A percentile compares a stretch with the other conserved stretches of the same genome.
Evolutionary conservation across 2,329 filamentous ascomycete species (phyloP).

Genomic region (Hymenoscyphus scutula): DNA sequence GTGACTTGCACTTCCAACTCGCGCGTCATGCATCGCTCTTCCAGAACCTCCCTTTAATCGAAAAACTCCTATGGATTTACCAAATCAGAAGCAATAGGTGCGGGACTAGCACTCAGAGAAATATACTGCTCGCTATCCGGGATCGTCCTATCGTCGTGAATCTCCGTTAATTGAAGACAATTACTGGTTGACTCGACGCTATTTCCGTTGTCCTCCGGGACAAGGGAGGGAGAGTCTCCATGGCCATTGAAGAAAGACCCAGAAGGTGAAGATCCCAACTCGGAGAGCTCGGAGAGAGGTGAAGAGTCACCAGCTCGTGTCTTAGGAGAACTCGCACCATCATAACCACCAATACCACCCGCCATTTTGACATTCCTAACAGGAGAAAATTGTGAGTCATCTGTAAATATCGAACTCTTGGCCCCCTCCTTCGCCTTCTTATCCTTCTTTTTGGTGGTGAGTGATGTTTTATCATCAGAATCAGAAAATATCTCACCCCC

Average conservation of each 20-base stretch:
- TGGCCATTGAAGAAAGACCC: background rate
- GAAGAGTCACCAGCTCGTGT: background rate
- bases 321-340: background rate
- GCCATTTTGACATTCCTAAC: background rate
- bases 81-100: background rate
- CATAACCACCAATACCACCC: background rate
- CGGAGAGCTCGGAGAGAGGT: background rate
- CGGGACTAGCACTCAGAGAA: background rate
- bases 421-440: background rate
- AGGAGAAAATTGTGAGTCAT: background rate
- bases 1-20: background rate
- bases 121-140: background rate
- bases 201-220: background rate
- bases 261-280: constrained; percentile 1
- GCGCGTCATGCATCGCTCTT: background rate
- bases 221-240: background rate
- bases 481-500: constrained; percentile 11
- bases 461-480: constrained; percentile 1
- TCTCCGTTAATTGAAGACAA: background rate
- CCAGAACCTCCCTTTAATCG: background rate
- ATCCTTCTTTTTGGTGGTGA: background rate
- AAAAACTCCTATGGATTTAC: background rate
- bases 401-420: background rate
- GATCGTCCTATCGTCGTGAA: background rate
- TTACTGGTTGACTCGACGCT: background rate